Base-by-base conservation (phyloP, 495 filamentous ascomycete species). In the Aspergillus haitiensis region DNA sequence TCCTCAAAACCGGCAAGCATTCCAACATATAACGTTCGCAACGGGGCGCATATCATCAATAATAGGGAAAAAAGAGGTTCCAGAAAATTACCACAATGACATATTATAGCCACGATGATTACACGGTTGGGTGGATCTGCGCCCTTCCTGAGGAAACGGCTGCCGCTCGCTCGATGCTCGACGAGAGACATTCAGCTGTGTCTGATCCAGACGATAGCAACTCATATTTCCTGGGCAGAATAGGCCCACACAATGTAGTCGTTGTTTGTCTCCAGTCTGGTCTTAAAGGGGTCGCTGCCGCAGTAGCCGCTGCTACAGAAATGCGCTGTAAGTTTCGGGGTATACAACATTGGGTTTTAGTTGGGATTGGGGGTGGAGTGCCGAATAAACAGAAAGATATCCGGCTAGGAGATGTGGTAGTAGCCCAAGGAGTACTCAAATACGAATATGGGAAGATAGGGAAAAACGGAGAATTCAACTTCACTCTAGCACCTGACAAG, bases 91-190 rank as follows among this genome's bases (percentile, higher is more conserved):
- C 27, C 8, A 34, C 27, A 4, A 37, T 52, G 50, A 16, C n/a
- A 4, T 3, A 5, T 7, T 12, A 15, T 10, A 6, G 50, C 50
- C 11, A 52, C 21, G 31, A 32, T 13, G 33, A 52, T 9, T 39
- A 52, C 34, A 34, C 33, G 1, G 15, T 52, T 52, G 48, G 48
- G 2, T 52, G 27, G 18, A 34, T 52, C 9, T 52, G 48, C 36
- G 48, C 21, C 1, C 50, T 52, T 16, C 32, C 50, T 5, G 33
- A 36, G 50, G 50, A 52, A n/a, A 52, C 39, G 50, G 33, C 50
- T n/a, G 32, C 33, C 39, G 50, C 33, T 33, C 11, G 33, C 13
- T 27, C 31, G 31, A 34, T 52, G 49, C 47, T 50, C 36, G 49
- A 35, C 16, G 49, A 52, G 11, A 35, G 12, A 52, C 49, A 52